phyloP scores from a whole-genome alignment of 805 yeast species.

The Scheffersomyces amazonensis region DNA sequence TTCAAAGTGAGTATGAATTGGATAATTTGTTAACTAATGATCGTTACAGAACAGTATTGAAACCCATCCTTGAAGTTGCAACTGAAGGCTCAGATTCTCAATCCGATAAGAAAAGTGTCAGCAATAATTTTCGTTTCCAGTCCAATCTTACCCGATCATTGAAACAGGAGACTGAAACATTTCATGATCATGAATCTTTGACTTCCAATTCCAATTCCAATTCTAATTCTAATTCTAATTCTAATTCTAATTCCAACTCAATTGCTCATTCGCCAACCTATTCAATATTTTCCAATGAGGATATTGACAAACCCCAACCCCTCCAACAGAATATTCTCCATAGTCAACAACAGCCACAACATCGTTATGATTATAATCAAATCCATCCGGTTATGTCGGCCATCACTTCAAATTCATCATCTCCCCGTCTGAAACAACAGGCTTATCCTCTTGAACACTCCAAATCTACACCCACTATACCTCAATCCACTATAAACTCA shows the following conservation, averaged over 20 bases:
- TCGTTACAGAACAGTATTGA: constrained; percentile 12
- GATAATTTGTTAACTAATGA: constrained; percentile 13
- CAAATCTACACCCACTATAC: constrained; percentile 3
- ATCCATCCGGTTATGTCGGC: not conserved
- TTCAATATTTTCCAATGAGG: constrained; percentile 23
- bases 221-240: too few species aligned
- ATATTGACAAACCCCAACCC: too few species aligned
- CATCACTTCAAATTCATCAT: too few species aligned
- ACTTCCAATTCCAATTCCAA: too few species aligned
- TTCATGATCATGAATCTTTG: too few species aligned
- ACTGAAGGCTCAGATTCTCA: not conserved
- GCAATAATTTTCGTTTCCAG: not conserved
- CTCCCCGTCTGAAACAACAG: not conserved
- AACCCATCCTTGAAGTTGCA: not conserved
- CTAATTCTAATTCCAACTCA: not conserved
- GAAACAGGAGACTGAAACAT: not conserved
- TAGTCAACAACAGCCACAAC: not conserved
- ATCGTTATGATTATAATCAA: constrained; percentile 9
- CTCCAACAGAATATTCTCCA: too few species aligned
- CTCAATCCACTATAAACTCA: too few species aligned
- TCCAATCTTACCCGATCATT: constrained; percentile 4
- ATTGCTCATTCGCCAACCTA: constrained; percentile 14
- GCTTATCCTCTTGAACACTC: constrained; percentile 11
- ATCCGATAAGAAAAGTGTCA: not conserved
- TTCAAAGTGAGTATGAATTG: constrained; percentile 12